A percentile compares a stretch with the other conserved stretches of the same genome.
phyloP scores from a whole-genome alignment of 805 yeast species.

The Candida hungchunana region DNA sequence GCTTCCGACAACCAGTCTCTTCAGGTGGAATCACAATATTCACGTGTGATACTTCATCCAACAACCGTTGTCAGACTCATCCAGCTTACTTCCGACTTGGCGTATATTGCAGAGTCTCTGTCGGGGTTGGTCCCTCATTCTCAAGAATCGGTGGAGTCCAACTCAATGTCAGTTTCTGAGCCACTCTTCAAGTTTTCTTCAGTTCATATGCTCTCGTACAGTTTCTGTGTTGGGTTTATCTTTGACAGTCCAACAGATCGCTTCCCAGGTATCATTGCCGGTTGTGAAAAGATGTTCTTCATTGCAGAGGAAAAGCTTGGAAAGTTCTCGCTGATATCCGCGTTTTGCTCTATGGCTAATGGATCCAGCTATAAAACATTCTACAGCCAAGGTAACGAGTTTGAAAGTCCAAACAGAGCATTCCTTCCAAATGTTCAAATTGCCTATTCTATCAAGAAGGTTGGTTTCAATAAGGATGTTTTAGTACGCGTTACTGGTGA shows the following conservation, averaged over 20 bases:
- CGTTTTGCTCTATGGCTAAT: constrained; percentile 68
- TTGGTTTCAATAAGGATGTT: constrained; percentile 32
- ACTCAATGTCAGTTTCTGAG: not conserved
- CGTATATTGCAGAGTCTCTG: constrained; percentile 1
- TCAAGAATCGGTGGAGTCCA: too few species aligned
- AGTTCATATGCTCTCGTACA: constrained; percentile 55
- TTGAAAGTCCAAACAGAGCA: constrained; percentile 51
- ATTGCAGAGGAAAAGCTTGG: constrained; percentile 60
- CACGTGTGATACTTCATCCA: constrained; percentile 56
- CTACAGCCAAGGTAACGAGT: constrained; percentile 43
- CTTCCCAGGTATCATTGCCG: constrained; percentile 72
- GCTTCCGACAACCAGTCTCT: constrained; percentile 37
- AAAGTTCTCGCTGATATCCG: constrained; percentile 61
- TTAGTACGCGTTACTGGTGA: constrained; percentile 60
- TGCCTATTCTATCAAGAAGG: constrained; percentile 34
- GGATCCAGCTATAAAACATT: constrained; percentile 50
- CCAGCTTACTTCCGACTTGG: constrained; percentile 13
- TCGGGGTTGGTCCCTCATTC: too few species aligned
- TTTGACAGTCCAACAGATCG: constrained; percentile 41
- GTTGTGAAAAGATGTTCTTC: constrained; percentile 71
- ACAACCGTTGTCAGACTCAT: constrained; percentile 35
- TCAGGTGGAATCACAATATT: constrained; percentile 55
- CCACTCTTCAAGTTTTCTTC: constrained; percentile 33
- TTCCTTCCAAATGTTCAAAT: constrained; percentile 67
- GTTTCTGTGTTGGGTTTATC: constrained; percentile 76